Percentiles rank a stretch among this genome's conserved stretches.
Conservation (phyloP, 2,329 filamentous ascomycete genomes). For the Paecilomyces niveus region DNA sequence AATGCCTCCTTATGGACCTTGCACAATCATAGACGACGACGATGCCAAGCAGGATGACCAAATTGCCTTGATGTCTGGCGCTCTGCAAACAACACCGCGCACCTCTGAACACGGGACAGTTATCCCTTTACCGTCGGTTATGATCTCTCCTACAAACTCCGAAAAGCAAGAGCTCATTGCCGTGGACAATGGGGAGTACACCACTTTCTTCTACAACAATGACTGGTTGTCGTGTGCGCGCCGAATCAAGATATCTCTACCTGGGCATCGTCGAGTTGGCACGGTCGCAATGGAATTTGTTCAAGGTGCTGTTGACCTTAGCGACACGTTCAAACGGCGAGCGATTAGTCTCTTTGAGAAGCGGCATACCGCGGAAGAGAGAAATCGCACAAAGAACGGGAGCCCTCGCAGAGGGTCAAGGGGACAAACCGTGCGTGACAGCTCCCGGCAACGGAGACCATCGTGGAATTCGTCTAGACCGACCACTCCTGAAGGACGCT, state of each 20-base stretch:
- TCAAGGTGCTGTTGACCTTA: conserved; percentile 7
- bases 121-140: neutral
- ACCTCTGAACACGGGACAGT: neutral
- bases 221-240: neutral
- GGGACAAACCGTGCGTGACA: neutral
- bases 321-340: conserved; percentile 5
- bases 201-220: neutral
- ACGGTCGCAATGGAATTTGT: conserved; percentile 5
- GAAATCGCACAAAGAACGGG: neutral
- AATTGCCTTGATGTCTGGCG: neutral
- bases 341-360: conserved; percentile 3
- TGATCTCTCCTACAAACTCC: neutral
- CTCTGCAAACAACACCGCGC: neutral
- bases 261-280: neutral
- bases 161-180: neutral
- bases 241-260: neutral
- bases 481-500: neutral
- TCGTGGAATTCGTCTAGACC: neutral
- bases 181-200: neutral
- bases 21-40: neutral
- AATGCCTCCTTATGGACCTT: neutral
- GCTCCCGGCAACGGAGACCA: neutral
- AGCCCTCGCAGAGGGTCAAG: neutral
- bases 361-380: neutral
- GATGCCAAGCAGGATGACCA: neutral